phyloP scores from a whole-genome alignment of 2,329 filamentous ascomycete genomes.

The Fusarium lyarnte region DNA sequence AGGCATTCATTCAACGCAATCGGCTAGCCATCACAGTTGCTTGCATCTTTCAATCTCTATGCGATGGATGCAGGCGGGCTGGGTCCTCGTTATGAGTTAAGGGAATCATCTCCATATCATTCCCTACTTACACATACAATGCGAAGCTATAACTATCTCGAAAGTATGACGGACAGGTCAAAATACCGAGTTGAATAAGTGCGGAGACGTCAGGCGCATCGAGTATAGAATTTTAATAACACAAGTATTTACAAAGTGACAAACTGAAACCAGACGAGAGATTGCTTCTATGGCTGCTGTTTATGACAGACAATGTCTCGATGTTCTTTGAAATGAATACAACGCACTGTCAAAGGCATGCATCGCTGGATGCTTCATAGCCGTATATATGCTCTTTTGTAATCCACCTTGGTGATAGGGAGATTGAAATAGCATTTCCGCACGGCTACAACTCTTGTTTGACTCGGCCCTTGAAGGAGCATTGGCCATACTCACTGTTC shows the following conservation, averaged over 20 bases:
- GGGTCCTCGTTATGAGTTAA: not conserved
- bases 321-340: not conserved
- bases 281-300: not conserved
- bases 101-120: not conserved
- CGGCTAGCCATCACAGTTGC: not conserved
- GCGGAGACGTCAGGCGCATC: not conserved
- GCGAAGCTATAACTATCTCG: not conserved
- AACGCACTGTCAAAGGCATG: not conserved
- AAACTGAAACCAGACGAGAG: not conserved
- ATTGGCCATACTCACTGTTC: not conserved
- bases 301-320: not conserved
- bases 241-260: not conserved
- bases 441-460: not conserved
- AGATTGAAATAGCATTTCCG: not conserved
- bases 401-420: not conserved
- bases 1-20: not conserved
- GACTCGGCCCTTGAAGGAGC: not conserved
- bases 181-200: not conserved
- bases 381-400: not conserved
- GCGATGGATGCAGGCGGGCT: not conserved
- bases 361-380: constrained; percentile 28
- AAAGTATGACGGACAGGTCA: not conserved
- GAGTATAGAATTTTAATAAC: not conserved
- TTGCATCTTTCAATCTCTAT: not conserved
- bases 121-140: not conserved